A percentile compares a stretch with the other conserved stretches of the same genome.
phyloP scores from a whole-genome alignment of 805 yeast species.

The Saturnispora sanitii region DNA sequence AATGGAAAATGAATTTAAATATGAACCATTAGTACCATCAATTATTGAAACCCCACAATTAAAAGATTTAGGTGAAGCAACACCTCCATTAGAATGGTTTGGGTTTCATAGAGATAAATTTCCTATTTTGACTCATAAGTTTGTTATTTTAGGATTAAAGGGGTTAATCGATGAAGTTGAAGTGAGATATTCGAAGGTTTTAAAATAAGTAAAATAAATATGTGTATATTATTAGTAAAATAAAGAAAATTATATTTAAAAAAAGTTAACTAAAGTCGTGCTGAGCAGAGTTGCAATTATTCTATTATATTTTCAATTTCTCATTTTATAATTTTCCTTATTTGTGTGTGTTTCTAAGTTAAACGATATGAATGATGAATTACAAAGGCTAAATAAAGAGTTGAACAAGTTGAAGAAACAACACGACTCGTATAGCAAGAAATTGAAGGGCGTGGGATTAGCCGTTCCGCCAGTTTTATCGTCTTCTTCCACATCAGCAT shows the following conservation, averaged over 20 bases:
- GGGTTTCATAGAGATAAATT: slow-evolving; percentile 82
- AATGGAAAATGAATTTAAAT: slow-evolving; percentile 38
- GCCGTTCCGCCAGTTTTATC: too few species aligned
- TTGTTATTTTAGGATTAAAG: slow-evolving; percentile 64
- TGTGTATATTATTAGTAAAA: neutral
- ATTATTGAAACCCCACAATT: slow-evolving; percentile 81
- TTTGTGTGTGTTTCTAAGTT: too few species aligned
- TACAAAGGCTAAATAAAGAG: neutral
- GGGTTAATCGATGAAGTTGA: slow-evolving; percentile 63
- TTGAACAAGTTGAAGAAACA: neutral
- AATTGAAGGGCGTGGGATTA: too few species aligned
- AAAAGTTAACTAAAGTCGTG: too few species aligned
- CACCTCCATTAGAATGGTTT: slow-evolving; percentile 98
- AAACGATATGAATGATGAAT: neutral
- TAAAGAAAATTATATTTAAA: too few species aligned
- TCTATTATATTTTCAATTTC: too few species aligned
- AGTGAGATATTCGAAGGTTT: slow-evolving; percentile 36
- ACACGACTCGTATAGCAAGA: too few species aligned
- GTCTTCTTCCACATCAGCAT: too few species aligned
- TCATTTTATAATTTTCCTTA: too few species aligned
- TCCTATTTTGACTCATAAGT: slow-evolving; percentile 81
- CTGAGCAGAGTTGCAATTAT: too few species aligned
- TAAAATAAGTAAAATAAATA: slow-evolving; percentile 27
- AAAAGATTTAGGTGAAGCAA: slow-evolving; percentile 88
- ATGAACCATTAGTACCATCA: slow-evolving; percentile 64